A percentile compares a stretch with the other conserved stretches of the same genome.
phyloP scores from a whole-genome alignment of 2,329 filamentous ascomycete genomes.

The Trichoderma harzianum region DNA sequence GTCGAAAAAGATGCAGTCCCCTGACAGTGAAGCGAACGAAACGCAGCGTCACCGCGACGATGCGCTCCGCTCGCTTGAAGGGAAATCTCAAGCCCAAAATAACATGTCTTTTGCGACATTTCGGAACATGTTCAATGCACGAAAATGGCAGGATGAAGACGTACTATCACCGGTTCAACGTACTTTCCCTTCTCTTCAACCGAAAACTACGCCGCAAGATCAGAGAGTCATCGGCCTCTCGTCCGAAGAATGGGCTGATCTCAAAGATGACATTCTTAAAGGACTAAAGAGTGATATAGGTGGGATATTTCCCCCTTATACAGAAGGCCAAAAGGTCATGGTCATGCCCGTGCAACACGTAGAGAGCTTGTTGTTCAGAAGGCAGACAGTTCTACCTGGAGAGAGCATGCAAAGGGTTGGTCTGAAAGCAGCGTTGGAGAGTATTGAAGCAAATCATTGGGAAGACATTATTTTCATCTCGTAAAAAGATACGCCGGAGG shows the following conservation, averaged over 20 bases:
- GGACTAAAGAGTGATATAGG: neutral
- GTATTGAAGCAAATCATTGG: slow-evolving; percentile 23
- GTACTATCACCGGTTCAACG: neutral
- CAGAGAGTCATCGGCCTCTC: neutral
- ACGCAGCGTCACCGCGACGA: neutral
- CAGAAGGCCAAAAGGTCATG: neutral
- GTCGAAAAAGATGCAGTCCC: neutral
- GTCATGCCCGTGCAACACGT: neutral
- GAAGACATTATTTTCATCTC: slow-evolving; percentile 28
- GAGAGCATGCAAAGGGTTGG: slow-evolving; percentile 19
- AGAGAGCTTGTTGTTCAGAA: neutral
- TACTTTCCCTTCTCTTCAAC: neutral
- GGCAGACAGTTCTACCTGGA: neutral
- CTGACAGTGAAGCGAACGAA: neutral
- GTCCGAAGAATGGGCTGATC: neutral
- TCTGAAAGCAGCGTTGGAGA: slow-evolving; percentile 19
- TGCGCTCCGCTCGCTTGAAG: neutral
- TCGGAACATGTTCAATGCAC: neutral
- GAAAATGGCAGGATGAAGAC: no score
- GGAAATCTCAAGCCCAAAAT: neutral
- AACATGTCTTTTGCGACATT: neutral
- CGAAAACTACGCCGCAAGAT: neutral
- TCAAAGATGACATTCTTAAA: neutral
- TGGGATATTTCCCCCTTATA: neutral
- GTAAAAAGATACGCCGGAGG: neutral